Base-by-base conservation (phyloP, 2,329 filamentous ascomycete species). In the Beauveria varroae region DNA sequence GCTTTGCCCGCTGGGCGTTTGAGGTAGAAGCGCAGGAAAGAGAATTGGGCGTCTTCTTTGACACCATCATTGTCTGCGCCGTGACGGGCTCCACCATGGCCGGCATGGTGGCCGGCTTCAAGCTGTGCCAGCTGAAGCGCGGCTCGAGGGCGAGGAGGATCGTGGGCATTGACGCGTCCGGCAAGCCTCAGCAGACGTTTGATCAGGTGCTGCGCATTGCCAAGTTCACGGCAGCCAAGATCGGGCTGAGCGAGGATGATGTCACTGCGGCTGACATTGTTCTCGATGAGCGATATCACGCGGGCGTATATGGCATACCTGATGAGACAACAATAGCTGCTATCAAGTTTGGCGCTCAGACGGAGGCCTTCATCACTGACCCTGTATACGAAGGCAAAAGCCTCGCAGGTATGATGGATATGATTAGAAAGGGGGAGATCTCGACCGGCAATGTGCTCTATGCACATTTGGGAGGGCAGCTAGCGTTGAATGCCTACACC, bases 321-420 rank as follows among this genome's bases (percentile, higher is more conserved):
- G 85, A 88, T 65, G 74, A 83, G 70, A 75, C 76, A 67, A 91
- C 88, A 1, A 79, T 87, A 55, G 85, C 85, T 37, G 87, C 87
- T 0, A 90, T 91, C 69, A 81, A 81, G 71, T 86, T 88, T 68
- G 86, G 84, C 5, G 88, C 88, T 0, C 72, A 76, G 62, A 89
- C 84, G 1, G 88, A 91, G 75, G 88, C 82, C 0, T 86, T 91
- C 67, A 88, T 91, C 64, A 90, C 87, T 0, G 88, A 91, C 68
- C 88, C 87, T 0, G 88, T 91, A 1, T 91, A 91, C 68, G 87
- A 90, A 74, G 88, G 88, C 1, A 91, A 91, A 81, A 88, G 84
- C 66, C 74, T 91, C 71, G 86, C 86, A 4, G 88, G 87, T 0
- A 81, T 90, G 86, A 83, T 90, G 66, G 86, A 86, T 69, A 74